Conservation (phyloP, 2,329 filamentous ascomycete genomes). For the Cryphonectria nitschkei region DNA sequence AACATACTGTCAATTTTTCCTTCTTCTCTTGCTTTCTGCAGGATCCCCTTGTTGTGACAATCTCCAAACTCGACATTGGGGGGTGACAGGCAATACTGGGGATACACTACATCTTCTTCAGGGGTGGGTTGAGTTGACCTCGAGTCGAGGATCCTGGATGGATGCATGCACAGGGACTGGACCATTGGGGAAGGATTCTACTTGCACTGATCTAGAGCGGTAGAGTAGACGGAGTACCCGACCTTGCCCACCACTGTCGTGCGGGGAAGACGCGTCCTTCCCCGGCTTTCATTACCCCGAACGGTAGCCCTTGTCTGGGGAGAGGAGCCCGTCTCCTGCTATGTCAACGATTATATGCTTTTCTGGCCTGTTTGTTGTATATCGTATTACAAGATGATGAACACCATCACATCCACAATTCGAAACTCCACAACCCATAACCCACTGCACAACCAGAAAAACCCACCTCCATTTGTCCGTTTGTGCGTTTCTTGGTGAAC, state of each 20-base stretch:
- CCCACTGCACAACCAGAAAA: not conserved
- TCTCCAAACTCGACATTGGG: not conserved
- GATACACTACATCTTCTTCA: too few relatives aligned
- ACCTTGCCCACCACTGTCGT: not conserved
- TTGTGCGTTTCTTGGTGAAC: not conserved
- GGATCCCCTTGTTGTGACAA: not conserved
- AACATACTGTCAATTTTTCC: not conserved
- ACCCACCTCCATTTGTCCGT: not conserved
- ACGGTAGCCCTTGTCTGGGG: not conserved
- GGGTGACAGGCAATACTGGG: not conserved
- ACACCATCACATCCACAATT: not conserved
- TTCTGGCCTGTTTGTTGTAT: not conserved
- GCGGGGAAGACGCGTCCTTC: not conserved
- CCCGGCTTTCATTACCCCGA: conserved; percentile 1
- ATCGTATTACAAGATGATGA: not conserved
- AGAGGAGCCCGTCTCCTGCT: not conserved
- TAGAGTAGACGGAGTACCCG: not conserved
- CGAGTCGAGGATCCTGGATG: not conserved
- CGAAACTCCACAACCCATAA: not conserved
- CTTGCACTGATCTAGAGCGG: not conserved
- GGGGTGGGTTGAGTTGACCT: too few relatives aligned
- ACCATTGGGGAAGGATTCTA: not conserved
- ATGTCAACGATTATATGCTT: too few relatives aligned
- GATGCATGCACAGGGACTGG: too few relatives aligned
- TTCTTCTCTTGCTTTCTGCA: not conserved